Conservation (phyloP, 495 filamentous ascomycete species). For the Neurospora sp. region DNA sequence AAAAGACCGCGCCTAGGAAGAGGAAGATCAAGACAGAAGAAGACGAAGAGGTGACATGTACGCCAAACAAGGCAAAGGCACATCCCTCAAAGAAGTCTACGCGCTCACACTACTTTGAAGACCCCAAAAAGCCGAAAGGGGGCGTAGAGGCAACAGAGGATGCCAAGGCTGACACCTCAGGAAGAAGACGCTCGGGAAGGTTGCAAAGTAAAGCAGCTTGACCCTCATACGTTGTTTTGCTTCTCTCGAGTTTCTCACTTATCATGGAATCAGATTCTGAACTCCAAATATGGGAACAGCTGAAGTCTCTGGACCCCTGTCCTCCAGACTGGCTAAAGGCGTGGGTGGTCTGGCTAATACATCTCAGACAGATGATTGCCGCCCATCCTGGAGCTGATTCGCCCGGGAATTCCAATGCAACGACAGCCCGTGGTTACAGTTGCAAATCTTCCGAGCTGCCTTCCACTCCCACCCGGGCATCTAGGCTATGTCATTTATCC, state of each 20-base stretch:
- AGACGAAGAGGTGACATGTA: background rate
- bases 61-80: slow-evolving; percentile 1
- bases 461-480: background rate
- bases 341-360: background rate
- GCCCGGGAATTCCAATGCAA: background rate
- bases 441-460: background rate
- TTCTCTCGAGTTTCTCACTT: background rate
- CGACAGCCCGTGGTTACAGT: background rate
- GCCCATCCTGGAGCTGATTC: background rate
- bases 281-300: background rate
- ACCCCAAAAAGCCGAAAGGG: slow-evolving; percentile 6
- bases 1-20: slow-evolving; percentile 5
- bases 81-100: slow-evolving; percentile 21
- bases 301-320: background rate
- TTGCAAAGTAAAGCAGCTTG: slow-evolving; percentile 12
- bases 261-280: background rate
- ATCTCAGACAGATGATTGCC: background rate
- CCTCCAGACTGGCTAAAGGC: background rate
- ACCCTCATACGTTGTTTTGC: background rate
- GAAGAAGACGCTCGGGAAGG: slow-evolving; percentile 29
- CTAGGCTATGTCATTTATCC: background rate
- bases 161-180: slow-evolving; percentile 2
- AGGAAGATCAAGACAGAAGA: slow-evolving; percentile 3
- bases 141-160: slow-evolving; percentile 4
- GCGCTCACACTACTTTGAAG: background rate